Base-by-base conservation (phyloP, 2,329 filamentous ascomycete genomes). In the Clonostachys chloroleuca region DNA sequence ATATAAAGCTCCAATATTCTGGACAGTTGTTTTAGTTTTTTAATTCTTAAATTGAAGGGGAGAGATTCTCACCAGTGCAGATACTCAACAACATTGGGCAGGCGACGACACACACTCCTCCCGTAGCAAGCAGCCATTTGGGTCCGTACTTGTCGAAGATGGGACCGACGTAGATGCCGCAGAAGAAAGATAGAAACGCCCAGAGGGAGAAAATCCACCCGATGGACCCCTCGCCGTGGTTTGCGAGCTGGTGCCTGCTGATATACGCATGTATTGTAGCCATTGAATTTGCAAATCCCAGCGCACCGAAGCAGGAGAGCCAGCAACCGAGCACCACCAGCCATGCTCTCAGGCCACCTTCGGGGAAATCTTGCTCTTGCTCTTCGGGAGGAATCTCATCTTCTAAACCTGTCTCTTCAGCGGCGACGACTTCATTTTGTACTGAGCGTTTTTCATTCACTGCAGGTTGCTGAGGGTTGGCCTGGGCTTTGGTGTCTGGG, bases 141-240 rank as follows among this genome's bases (percentile, higher is more conserved):
- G 89, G 86, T 0, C 90, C 90, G 53, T 85, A 78, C 42, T 78
- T 77, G 61, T 95, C 90, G 60, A 95, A 95, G 36, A 94, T 64
- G 1, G 90, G 89, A 0, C 90, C 90, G 44, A 92, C 84, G 57
- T 92, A 87, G 10, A 95, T 80, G 24, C 89, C 89, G 36, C 87
- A 83, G 58, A 92, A 89, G 63, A 94, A 92, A 42, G 87, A 80
- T 42, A 92, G 70, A 59, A 94, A 95, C 33, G 89, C 75, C 60
- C 91, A 92, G 45, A 94, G 69, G 56, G 85, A 84, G 57, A 92
- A 92, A 52, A 95, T 89, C 90, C 90, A 95, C n/a, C 87, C 87
- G 43, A 91, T 84, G 45, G 80, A 75, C 5, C 83, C 84, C 12
- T 84, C 75, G 47, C 69, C 78, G 62, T 90, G 84, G 18, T 76